A percentile compares a stretch with the other conserved stretches of the same genome.
Conservation (phyloP, 305 asterid species). For the Fraxinus sp. region DNA sequence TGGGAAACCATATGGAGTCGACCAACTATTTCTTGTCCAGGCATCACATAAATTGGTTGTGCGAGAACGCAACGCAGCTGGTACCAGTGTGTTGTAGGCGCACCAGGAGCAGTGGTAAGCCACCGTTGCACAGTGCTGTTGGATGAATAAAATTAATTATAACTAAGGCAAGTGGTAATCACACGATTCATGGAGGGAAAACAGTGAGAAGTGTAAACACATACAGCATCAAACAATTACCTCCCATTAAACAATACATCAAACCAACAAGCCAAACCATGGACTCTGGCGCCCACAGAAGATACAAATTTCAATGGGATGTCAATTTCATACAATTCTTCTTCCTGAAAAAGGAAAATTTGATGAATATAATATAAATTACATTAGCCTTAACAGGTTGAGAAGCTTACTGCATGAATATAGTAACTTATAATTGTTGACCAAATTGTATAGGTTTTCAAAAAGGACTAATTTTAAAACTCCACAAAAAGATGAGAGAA, state of each 20-base stretch:
- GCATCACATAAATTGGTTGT: conserved; percentile 97
- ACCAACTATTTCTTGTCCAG: conserved; percentile 96
- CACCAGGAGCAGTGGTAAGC: conserved; percentile 97
- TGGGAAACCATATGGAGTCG: conserved; percentile 87
- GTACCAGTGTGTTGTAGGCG: conserved; percentile 98
- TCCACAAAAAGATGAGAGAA: neutral
- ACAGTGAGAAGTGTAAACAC: neutral
- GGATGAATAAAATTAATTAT: conserved; percentile 14
- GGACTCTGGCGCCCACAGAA: conserved; percentile 85
- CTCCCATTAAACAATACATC: conserved; percentile 95
- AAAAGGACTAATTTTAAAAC: neutral
- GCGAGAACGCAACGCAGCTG: conserved; percentile 95
- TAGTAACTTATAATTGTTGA: neutral
- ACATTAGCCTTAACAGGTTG: neutral
- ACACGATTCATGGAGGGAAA: neutral
- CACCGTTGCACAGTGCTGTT: conserved; percentile 90
- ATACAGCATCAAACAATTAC: conserved; percentile 38
- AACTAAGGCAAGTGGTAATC: conserved; percentile 20
- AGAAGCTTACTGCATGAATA: conserved; percentile 7
- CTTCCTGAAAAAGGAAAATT: conserved; percentile 60
- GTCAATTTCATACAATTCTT: conserved; percentile 85
- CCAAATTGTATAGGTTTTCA: neutral
- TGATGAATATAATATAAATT: conserved; percentile 6
- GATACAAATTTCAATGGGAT: conserved; percentile 76
- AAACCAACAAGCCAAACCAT: conserved; percentile 99